A percentile compares a stretch with the other conserved stretches of the same genome.
These are phyloP conservation scores for Fraxinus dipetala DNA, from an alignment of 305 asterid species.

Conservation along the genomic window DNA sequence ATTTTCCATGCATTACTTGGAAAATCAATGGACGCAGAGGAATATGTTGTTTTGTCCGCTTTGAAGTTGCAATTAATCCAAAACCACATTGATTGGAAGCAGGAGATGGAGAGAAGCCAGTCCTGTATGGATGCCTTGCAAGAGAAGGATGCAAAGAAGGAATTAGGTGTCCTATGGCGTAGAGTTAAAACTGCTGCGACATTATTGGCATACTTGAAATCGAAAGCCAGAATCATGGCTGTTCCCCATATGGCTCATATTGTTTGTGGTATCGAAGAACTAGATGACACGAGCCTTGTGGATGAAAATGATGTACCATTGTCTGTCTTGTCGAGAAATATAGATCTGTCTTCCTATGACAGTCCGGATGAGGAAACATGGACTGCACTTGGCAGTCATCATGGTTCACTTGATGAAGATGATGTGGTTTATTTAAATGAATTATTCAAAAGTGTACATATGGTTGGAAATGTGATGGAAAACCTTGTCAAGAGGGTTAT, in stretches of 20 bases:
- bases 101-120: constrained; percentile 66
- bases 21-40: constrained; percentile 68
- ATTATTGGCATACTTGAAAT: constrained; percentile 74
- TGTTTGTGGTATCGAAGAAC: constrained; percentile 66
- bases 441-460: constrained; percentile 64
- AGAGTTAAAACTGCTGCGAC: constrained; percentile 82
- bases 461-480: constrained; percentile 91
- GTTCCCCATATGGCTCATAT: constrained; percentile 74
- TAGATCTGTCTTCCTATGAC: constrained; percentile 55
- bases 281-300: constrained; percentile 74
- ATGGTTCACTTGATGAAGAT: constrained; percentile 56
- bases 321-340: constrained; percentile 60
- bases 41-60: constrained; percentile 39
- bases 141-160: constrained; percentile 67
- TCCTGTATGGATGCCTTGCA: constrained; percentile 66
- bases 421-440: constrained; percentile 64
- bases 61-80: constrained; percentile 45
- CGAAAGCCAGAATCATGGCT: constrained; percentile 74
- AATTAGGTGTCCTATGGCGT: constrained; percentile 68
- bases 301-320: constrained; percentile 68
- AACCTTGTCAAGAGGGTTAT: constrained; percentile 77
- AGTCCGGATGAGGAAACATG: constrained; percentile 54
- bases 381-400: constrained; percentile 50
- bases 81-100: constrained; percentile 54
- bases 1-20: constrained; percentile 18